Conservation (phyloP, 2,329 filamentous ascomycete genomes). For the Cladosporium colombiae region DNA sequence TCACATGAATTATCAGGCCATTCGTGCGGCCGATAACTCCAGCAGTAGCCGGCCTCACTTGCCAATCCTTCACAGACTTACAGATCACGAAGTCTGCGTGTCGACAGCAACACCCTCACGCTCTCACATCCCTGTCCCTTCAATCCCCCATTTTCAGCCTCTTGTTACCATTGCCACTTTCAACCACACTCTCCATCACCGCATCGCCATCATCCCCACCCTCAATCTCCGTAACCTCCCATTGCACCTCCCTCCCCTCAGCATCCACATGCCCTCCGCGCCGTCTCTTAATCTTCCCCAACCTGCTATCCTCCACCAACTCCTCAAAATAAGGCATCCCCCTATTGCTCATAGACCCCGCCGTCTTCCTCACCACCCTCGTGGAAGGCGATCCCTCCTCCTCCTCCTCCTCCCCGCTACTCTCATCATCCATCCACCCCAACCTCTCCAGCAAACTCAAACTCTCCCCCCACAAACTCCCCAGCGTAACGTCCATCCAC, state of each 20-base stretch:
- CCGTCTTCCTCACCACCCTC: background rate
- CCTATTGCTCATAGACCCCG: slow-evolving; percentile 33
- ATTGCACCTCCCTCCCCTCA: slow-evolving; percentile 73
- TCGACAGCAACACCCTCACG: background rate
- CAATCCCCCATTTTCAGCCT: slow-evolving; percentile 24
- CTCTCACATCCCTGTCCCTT: background rate
- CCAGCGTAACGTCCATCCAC: slow-evolving; percentile 80
- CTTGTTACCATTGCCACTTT: slow-evolving; percentile 23
- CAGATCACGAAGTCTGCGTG: background rate
- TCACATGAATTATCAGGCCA: background rate
- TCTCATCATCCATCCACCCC: slow-evolving; percentile 58
- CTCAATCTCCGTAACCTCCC: slow-evolving; percentile 75
- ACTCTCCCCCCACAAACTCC: slow-evolving; percentile 71
- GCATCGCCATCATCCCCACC: slow-evolving; percentile 21
- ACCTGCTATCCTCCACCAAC: slow-evolving; percentile 71
- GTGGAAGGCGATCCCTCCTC: background rate
- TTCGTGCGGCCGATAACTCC: background rate
- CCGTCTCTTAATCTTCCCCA: slow-evolving; percentile 68
- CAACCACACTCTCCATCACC: slow-evolving; percentile 4
- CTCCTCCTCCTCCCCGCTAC: slow-evolving; percentile 28
- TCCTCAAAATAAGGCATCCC: slow-evolving; percentile 84
- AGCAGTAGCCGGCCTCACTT: background rate
- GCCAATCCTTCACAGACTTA: background rate
- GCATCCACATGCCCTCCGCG: slow-evolving; percentile 59
- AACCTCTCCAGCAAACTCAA: slow-evolving; percentile 72